These are phyloP conservation scores for Yarrowia bubula DNA, from an alignment of 805 yeast species.

Conservation along the genomic window DNA sequence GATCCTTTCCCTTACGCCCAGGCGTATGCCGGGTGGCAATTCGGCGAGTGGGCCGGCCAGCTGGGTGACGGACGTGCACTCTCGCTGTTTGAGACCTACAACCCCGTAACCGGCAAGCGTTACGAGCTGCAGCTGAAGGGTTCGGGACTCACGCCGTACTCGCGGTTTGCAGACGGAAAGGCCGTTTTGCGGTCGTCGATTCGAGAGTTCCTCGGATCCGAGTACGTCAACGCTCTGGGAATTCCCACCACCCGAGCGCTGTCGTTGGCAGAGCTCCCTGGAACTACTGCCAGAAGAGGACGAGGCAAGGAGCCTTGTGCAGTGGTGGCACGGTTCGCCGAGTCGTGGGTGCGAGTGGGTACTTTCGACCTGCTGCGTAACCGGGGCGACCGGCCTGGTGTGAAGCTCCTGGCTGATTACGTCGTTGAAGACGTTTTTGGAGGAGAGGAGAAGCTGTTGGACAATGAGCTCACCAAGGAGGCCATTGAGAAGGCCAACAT, in stretches of 20 bases:
- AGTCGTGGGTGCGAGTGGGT: constrained; percentile 84
- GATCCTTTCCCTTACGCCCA: constrained; percentile 78
- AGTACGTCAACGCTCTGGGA: constrained; percentile 73
- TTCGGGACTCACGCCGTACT: constrained; percentile 85
- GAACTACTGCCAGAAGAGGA: constrained; percentile 70
- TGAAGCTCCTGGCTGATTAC: constrained; percentile 65
- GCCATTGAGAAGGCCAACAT: background rate
- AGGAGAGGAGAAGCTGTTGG: constrained; percentile 37
- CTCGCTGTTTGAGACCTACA: constrained; percentile 69
- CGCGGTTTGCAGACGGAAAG: constrained; percentile 95
- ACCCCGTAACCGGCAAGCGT: constrained; percentile 42
- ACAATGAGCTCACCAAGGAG: constrained; percentile 33
- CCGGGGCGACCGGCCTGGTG: constrained; percentile 64
- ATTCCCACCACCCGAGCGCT: constrained; percentile 86
- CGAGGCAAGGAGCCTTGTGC: constrained; percentile 74
- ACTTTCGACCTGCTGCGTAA: constrained; percentile 79
- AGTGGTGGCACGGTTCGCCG: constrained; percentile 77
- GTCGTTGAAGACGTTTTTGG: constrained; percentile 63
- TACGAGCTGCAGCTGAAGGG: constrained; percentile 86
- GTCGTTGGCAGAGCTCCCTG: constrained; percentile 67
- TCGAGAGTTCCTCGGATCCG: constrained; percentile 83
- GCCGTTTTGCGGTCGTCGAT: constrained; percentile 87
- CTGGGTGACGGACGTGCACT: constrained; percentile 93
- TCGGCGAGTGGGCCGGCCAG: constrained; percentile 96
- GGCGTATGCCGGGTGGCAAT: constrained; percentile 94